Conservation (phyloP, 179 eudicot species). For the Actinidia arguta region DNA sequence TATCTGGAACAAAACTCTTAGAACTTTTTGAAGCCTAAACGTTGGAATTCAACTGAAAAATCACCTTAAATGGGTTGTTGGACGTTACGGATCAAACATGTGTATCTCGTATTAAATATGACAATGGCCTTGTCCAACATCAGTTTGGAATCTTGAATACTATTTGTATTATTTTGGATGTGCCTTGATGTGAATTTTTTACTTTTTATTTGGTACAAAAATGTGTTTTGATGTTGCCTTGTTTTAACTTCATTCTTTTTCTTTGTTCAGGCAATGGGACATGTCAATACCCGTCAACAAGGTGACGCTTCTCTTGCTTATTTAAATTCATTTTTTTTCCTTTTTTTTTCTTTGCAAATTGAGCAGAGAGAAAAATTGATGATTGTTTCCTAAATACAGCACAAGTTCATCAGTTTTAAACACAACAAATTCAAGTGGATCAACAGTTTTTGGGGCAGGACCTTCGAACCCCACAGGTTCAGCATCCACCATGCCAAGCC, state of each 20-base stretch:
- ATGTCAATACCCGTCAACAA: constrained; percentile 50
- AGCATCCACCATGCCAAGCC: constrained; percentile 12
- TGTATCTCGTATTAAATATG: too few species aligned
- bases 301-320: constrained; percentile 44
- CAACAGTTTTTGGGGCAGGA: constrained; percentile 63
- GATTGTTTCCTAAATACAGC: constrained; percentile 32
- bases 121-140: too few species aligned
- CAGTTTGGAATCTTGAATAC: too few species aligned
- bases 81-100: too few species aligned
- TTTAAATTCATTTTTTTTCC: constrained; percentile 5
- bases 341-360: background rate
- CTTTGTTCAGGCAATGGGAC: constrained; percentile 35
- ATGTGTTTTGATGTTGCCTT: background rate
- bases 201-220: too few species aligned
- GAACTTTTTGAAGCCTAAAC: too few species aligned
- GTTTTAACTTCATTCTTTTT: background rate
- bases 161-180: too few species aligned
- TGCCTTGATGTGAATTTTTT: too few species aligned
- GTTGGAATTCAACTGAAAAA: too few species aligned
- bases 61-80: too few species aligned
- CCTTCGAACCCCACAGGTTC: constrained; percentile 54
- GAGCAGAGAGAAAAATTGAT: background rate
- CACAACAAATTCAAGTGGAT: constrained; percentile 64
- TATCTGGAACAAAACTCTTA: too few species aligned
- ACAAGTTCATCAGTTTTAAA: constrained; percentile 49